Percentiles rank a stretch among this genome's conserved stretches.
Evolutionary conservation across 352 stramenopile genomes (phyloP).

Genomic region (Globisporangium barbulae): DNA sequence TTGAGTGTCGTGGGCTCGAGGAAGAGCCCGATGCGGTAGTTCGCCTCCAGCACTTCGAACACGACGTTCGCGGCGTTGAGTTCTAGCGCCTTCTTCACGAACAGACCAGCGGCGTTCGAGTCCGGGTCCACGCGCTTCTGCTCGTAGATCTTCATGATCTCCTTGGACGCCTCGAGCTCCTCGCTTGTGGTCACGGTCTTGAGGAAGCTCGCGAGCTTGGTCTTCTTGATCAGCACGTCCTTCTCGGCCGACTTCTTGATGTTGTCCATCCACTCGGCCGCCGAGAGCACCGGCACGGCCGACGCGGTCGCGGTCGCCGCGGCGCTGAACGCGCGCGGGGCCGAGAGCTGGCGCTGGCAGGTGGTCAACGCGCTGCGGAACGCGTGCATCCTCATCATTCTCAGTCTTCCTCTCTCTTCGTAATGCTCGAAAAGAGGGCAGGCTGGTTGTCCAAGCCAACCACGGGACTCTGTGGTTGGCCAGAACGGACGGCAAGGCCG

Average conservation of each 20-base stretch:
- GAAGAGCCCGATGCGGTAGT: conserved; percentile 84
- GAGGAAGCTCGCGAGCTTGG: conserved; percentile 80
- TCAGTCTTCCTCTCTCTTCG: conserved; percentile 8
- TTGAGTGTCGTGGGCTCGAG: conserved; percentile 77
- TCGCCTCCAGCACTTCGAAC: conserved; percentile 75
- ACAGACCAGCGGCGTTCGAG: conserved; percentile 65
- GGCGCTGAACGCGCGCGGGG: conserved; percentile 37
- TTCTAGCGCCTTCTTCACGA: conserved; percentile 84
- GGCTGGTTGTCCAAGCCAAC: conserved; percentile 2
- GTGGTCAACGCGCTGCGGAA: conserved; percentile 63
- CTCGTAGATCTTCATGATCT: conserved; percentile 89
- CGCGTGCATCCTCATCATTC: conserved; percentile 51
- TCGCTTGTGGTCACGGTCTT: conserved; percentile 81
- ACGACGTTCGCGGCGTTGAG: conserved; percentile 64
- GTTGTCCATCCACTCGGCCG: conserved; percentile 80
- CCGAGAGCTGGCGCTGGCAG: conserved; percentile 42
- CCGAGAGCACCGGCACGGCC: conserved; percentile 42
- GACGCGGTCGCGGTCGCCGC: conserved; percentile 19
- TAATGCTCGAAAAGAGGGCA: not conserved
- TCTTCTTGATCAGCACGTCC: conserved; percentile 79
- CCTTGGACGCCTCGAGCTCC: conserved; percentile 72
- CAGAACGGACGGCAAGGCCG: not conserved
- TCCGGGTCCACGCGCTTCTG: conserved; percentile 81
- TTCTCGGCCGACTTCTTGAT: conserved; percentile 68
- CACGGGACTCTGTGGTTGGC: not conserved